Percentiles rank a stretch among this genome's conserved stretches.
These are phyloP conservation scores for Spinellus fusiger DNA, from an alignment of 192 early-diverging fungal species.

Conservation along the genomic window DNA sequence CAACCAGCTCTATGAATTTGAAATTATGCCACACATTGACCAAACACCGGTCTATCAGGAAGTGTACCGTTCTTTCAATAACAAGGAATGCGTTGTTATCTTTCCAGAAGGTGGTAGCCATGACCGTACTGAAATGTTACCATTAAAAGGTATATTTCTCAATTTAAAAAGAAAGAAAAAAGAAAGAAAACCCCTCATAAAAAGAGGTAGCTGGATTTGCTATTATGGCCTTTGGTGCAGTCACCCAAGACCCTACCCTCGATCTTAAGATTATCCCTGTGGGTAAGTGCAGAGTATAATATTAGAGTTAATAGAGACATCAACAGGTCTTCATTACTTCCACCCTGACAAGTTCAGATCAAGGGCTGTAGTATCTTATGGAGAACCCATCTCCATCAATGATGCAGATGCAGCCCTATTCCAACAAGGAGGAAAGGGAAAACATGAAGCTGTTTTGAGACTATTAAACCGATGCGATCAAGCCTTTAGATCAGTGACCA, in stretches of 20 bases:
- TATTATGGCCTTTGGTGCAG: constrained; percentile 82
- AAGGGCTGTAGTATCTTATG: constrained; percentile 93
- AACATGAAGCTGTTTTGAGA: constrained; percentile 71
- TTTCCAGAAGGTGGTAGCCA: constrained; percentile 97
- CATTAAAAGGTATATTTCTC: constrained; percentile 66
- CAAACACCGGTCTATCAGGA: constrained; percentile 76
- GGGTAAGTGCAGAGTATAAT: constrained; percentile 16
- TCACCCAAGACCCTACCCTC: constrained; percentile 70
- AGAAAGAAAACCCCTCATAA: too few species aligned
- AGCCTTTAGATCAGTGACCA: constrained; percentile 79
- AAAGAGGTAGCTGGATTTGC: constrained; percentile 54
- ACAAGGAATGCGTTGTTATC: constrained; percentile 76
- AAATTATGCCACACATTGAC: constrained; percentile 75
- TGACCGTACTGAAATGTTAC: constrained; percentile 89
- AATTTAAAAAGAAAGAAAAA: too few species aligned
- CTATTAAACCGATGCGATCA: constrained; percentile 73
- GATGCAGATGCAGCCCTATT: constrained; percentile 75
- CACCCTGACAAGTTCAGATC: constrained; percentile 92
- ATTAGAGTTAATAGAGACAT: background rate
- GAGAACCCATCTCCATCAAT: constrained; percentile 80
- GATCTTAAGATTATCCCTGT: constrained; percentile 88
- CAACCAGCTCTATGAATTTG: constrained; percentile 29
- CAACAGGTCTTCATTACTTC: constrained; percentile 83
- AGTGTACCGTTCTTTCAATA: constrained; percentile 69
- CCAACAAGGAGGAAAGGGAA: constrained; percentile 70